phyloP scores from a whole-genome alignment of 2,329 filamentous ascomycete species.

The Neospermospora avenae region DNA sequence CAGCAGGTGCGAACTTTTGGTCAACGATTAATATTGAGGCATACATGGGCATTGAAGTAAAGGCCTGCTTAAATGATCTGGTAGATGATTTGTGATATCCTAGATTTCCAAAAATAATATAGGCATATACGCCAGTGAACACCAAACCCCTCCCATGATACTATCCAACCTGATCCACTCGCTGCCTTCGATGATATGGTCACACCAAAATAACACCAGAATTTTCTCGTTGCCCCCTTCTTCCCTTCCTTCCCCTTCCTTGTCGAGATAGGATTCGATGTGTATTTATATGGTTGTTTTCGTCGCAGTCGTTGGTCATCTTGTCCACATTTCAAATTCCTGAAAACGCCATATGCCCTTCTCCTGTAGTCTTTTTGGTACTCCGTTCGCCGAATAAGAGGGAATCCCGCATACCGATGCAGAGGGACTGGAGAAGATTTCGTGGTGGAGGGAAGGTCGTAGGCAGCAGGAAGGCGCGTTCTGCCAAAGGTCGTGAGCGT shows the following conservation, averaged over 20 bases:
- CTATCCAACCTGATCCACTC: neutral
- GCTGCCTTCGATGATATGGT: neutral
- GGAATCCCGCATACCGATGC: slow-evolving; percentile 28
- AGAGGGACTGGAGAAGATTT: slow-evolving; percentile 23
- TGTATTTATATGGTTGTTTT: neutral
- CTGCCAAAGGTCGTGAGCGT: slow-evolving; percentile 24
- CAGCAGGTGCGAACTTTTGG: too few species aligned
- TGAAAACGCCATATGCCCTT: slow-evolving; percentile 33
- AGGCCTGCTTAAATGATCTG: neutral
- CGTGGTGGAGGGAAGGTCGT: slow-evolving; percentile 13
- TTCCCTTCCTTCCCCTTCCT: neutral
- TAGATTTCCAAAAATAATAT: neutral
- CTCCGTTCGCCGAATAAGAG: slow-evolving; percentile 34
- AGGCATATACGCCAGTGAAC: neutral
- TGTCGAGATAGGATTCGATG: slow-evolving; percentile 6
- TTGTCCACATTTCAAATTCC: slow-evolving; percentile 3
- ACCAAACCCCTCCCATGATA: slow-evolving; percentile 4
- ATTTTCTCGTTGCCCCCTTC: neutral
- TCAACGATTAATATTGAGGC: neutral
- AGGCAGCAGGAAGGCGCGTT: slow-evolving; percentile 9
- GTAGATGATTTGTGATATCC: neutral
- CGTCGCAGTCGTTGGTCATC: neutral
- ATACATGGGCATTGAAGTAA: neutral
- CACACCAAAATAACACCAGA: neutral
- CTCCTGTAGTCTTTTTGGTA: slow-evolving; percentile 29